A percentile compares a stretch with the other conserved stretches of the same genome.
Conservation (phyloP, 306 rosid genomes). For the Corylus americana region DNA sequence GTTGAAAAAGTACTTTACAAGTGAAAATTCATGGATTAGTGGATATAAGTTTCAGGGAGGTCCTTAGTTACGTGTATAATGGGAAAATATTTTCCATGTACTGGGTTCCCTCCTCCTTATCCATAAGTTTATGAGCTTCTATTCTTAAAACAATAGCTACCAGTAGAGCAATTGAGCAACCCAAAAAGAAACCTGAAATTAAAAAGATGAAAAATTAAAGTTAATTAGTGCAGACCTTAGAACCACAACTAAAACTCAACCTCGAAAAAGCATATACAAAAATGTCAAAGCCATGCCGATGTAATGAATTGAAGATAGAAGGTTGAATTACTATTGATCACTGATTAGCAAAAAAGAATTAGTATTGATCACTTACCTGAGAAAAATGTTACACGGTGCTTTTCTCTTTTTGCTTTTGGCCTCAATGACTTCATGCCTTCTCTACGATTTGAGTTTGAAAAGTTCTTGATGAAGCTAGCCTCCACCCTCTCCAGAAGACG, state of each 20-base stretch:
- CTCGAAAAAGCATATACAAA: slow-evolving; percentile 6
- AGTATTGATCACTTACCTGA: slow-evolving; percentile 40
- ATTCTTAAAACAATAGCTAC: slow-evolving; percentile 49
- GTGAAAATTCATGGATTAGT: neutral
- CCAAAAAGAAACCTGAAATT: slow-evolving; percentile 61
- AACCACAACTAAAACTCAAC: neutral
- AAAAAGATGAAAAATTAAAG: slow-evolving; percentile 15
- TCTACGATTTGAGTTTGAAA: slow-evolving; percentile 51
- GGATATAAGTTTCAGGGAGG: slow-evolving; percentile 1
- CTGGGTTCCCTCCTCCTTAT: slow-evolving; percentile 42
- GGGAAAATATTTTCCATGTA: slow-evolving; percentile 70
- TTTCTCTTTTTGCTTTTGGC: slow-evolving; percentile 44
- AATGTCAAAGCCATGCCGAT: neutral
- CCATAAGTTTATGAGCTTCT: slow-evolving; percentile 35
- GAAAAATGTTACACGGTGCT: slow-evolving; percentile 41
- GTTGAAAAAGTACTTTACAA: neutral
- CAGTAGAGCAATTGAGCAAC: slow-evolving; percentile 57
- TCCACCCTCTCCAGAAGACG: slow-evolving; percentile 61
- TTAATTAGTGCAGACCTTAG: slow-evolving; percentile 12
- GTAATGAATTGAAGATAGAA: neutral
- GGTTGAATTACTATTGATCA: neutral
- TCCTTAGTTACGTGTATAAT: slow-evolving; percentile 50
- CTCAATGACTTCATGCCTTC: slow-evolving; percentile 55
- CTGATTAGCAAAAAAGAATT: neutral
- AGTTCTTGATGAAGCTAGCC: slow-evolving; percentile 52